Evolutionary conservation across 768 basidiomycete species (phyloP).

Genomic region (Leccinum aurantiacum): DNA sequence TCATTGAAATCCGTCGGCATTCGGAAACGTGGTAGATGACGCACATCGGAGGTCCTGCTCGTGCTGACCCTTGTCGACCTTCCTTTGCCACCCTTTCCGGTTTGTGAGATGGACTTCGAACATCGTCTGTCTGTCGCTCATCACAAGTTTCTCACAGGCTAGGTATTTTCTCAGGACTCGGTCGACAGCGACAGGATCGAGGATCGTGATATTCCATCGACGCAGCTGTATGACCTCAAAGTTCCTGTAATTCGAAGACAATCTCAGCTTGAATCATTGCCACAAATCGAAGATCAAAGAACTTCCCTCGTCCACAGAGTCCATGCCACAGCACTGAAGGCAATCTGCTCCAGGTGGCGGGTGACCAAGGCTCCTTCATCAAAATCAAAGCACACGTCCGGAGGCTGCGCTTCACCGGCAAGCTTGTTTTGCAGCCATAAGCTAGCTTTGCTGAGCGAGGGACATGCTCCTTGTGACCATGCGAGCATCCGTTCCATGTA

Average conservation of each 20-base stretch:
- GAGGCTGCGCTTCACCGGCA: background rate
- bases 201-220: slow-evolving; percentile 16
- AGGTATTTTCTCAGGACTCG: slow-evolving; percentile 5
- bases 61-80: slow-evolving; percentile 26
- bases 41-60: slow-evolving; percentile 17
- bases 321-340: background rate
- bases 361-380: background rate
- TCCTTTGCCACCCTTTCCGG: slow-evolving; percentile 27
- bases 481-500: background rate
- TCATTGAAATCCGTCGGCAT: too few species aligned
- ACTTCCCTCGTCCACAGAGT: background rate
- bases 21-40: background rate
- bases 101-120: slow-evolving; percentile 25
- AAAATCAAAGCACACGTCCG: background rate
- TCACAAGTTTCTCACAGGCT: background rate
- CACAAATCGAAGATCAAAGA: background rate
- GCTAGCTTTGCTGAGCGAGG: background rate
- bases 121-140: slow-evolving; percentile 11
- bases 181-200: background rate
- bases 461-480: background rate
- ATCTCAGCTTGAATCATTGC: background rate
- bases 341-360: background rate
- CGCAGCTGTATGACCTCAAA: slow-evolving; percentile 32
- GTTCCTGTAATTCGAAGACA: slow-evolving; percentile 21
- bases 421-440: background rate